These are phyloP conservation scores for Leucocoprinus leucothites DNA, from an alignment of 768 basidiomycete genomes.

Conservation along the genomic window DNA sequence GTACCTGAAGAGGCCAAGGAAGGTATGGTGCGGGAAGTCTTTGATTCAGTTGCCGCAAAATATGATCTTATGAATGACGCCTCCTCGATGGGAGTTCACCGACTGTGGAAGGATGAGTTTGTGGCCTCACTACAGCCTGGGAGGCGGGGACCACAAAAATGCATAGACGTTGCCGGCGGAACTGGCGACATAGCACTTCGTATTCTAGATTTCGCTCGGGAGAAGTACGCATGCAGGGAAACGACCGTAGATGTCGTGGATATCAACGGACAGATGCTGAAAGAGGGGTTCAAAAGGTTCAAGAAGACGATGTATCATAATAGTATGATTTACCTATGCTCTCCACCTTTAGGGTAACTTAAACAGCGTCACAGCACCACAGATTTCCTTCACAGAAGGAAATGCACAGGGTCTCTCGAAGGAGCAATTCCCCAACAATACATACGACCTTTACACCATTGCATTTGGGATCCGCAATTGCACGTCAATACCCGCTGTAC, in stretches of 20 bases:
- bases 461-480: slow-evolving; percentile 98
- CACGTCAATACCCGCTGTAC: slow-evolving; percentile 85
- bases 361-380: slow-evolving; percentile 59
- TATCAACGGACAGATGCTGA: slow-evolving; percentile 94
- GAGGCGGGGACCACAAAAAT: slow-evolving; percentile 66
- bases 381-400: slow-evolving; percentile 88
- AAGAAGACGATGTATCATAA: slow-evolving; percentile 99
- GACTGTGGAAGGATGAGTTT: slow-evolving; percentile 95
- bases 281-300: slow-evolving; percentile 85
- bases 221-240: slow-evolving; percentile 87
- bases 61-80: slow-evolving; percentile 99
- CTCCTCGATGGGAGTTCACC: slow-evolving; percentile 94
- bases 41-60: slow-evolving; percentile 90
- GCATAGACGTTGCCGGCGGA: slow-evolving; percentile 96
- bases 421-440: slow-evolving; percentile 69
- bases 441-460: slow-evolving; percentile 96
- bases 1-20: slow-evolving; percentile 89
- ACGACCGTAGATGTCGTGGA: slow-evolving; percentile 88
- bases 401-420: slow-evolving; percentile 82
- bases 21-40: slow-evolving; percentile 86
- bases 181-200: slow-evolving; percentile 97
- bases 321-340: slow-evolving; percentile 49
- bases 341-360: neutral
- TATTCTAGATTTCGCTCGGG: slow-evolving; percentile 86
- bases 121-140: slow-evolving; percentile 76